phyloP scores from a whole-genome alignment of 495 filamentous ascomycete genomes.

The Platismatia glauca region DNA sequence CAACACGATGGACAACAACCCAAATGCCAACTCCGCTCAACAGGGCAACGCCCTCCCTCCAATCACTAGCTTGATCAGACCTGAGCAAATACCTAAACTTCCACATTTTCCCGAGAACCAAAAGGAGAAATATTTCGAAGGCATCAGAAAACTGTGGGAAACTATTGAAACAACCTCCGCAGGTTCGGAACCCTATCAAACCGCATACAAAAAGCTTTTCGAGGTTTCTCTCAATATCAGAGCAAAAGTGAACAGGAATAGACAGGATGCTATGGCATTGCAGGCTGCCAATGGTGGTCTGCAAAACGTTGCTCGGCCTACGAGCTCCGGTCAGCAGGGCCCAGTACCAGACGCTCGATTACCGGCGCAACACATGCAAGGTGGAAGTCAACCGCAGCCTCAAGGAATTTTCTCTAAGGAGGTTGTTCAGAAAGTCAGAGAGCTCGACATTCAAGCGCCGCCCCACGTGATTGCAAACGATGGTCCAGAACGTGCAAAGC shows the following conservation, averaged over 20 bases:
- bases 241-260: conserved; percentile 9
- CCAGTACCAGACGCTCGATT: conserved; percentile 5
- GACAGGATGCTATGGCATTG: conserved; percentile 14
- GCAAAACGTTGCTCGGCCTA: conserved; percentile 22
- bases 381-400: conserved; percentile 9
- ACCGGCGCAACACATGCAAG: conserved; percentile 6
- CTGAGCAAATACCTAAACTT: conserved; percentile 45
- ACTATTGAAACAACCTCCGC: conserved; percentile 49
- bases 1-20: conserved; percentile 8
- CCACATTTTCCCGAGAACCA: conserved; percentile 48
- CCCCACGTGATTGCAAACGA: conserved; percentile 32
- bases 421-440: conserved; percentile 34
- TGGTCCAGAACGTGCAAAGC: conserved; percentile 27
- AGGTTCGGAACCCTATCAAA: conserved; percentile 47
- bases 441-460: conserved; percentile 39
- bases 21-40: neutral
- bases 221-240: conserved; percentile 44
- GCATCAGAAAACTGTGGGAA: conserved; percentile 53
- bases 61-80: conserved; percentile 34
- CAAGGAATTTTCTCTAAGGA: conserved; percentile 14
- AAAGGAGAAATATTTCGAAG: conserved; percentile 55
- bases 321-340: conserved; percentile 16
- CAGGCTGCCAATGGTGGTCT: conserved; percentile 21
- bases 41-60: conserved; percentile 1
- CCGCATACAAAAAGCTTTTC: conserved; percentile 54